A percentile compares a stretch with the other conserved stretches of the same genome.
phyloP scores from a whole-genome alignment of 371 early-diverging fungal genomes.

The Synchytrium microbalum region DNA sequence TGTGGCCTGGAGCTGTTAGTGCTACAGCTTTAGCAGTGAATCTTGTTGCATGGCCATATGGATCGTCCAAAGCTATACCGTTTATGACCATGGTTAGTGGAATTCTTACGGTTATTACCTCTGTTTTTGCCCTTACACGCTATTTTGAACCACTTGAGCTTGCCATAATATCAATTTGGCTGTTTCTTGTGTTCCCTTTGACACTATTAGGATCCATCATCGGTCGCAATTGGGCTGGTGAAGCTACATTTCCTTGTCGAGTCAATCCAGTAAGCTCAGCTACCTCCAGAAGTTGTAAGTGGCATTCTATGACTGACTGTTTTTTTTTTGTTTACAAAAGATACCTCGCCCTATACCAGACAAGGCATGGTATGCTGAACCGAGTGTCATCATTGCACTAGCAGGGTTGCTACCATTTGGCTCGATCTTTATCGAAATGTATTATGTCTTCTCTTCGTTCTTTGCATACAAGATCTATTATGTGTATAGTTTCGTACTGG shows the following conservation, averaged over 20 bases:
- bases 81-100: constrained; percentile 58
- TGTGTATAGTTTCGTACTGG: constrained; percentile 74
- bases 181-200: constrained; percentile 67
- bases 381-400: constrained; percentile 48
- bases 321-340: constrained; percentile 2
- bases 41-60: constrained; percentile 63
- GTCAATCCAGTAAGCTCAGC: constrained; percentile 55
- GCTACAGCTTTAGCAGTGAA: constrained; percentile 58
- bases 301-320: constrained; percentile 2
- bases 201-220: constrained; percentile 69
- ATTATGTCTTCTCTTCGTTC: constrained; percentile 77
- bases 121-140: too few species aligned
- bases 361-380: constrained; percentile 63
- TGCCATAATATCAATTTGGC: constrained; percentile 63
- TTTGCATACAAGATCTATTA: constrained; percentile 80
- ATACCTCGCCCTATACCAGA: constrained; percentile 69
- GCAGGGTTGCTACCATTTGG: constrained; percentile 78
- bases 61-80: constrained; percentile 70
- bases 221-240: constrained; percentile 60
- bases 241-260: constrained; percentile 67
- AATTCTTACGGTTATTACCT: background rate
- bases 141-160: too few species aligned
- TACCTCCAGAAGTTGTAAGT: background rate
- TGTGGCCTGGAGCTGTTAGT: constrained; percentile 62
- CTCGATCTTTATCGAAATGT: constrained; percentile 79